These are phyloP conservation scores for Fusarium anthophilum DNA, from an alignment of 2,329 filamentous ascomycete species.

Conservation along the genomic window DNA sequence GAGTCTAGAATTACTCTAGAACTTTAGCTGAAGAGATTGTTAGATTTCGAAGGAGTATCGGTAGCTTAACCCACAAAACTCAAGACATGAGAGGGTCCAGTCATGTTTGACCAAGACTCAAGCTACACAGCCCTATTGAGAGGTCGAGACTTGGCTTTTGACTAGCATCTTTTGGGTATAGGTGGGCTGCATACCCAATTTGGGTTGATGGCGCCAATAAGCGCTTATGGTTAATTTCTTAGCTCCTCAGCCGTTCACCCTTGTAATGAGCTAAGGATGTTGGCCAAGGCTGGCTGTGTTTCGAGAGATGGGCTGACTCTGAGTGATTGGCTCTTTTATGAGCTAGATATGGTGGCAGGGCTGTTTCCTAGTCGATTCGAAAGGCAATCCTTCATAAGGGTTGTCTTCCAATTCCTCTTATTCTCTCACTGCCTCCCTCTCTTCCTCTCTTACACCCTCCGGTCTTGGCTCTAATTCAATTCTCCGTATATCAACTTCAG, in stretches of 20 bases:
- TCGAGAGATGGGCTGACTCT: background rate
- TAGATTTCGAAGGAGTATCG: background rate
- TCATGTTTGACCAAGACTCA: background rate
- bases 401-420: background rate
- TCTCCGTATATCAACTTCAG: background rate
- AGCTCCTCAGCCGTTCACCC: conserved; percentile 1
- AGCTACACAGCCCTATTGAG: background rate
- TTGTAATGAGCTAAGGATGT: background rate
- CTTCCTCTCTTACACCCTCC: background rate
- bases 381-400: background rate
- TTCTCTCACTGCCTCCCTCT: background rate
- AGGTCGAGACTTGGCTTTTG: background rate
- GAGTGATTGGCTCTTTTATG: conserved; percentile 1
- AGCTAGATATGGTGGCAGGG: background rate
- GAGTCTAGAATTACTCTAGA: background rate
- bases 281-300: conserved; percentile 4
- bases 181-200: background rate
- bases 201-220: conserved; percentile 1
- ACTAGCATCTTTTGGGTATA: background rate
- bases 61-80: background rate
- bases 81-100: background rate
- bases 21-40: background rate
- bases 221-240: background rate
- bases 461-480: background rate
- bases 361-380: background rate